Percentiles rank a stretch among this genome's conserved stretches.
Evolutionary conservation across 1,284 basidiomycete genomes (phyloP).

Genomic region (Puccinia brachypodii): DNA sequence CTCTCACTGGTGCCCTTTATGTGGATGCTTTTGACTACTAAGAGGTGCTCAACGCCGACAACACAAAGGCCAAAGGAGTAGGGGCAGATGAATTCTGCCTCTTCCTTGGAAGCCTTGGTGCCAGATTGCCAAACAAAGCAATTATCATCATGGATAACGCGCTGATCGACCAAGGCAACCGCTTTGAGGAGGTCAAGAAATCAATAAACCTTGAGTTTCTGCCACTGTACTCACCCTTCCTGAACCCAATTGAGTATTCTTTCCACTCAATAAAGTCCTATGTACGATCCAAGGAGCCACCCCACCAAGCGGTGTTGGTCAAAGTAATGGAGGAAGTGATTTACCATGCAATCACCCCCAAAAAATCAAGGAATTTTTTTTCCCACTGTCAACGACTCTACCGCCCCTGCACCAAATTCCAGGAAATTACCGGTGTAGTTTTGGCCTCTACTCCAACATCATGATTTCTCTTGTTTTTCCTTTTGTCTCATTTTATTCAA

Average conservation of each 20-base stretch:
- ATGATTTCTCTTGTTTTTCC: too few species aligned
- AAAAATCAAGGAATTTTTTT: too few species aligned
- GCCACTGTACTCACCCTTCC: conserved; percentile 4
- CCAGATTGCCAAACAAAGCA: neutral
- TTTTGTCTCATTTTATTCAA: too few species aligned
- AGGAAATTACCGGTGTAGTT: too few species aligned
- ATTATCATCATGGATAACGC: conserved; percentile 25
- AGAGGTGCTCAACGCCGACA: neutral
- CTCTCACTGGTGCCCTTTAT: neutral
- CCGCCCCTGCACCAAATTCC: too few species aligned
- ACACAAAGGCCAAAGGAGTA: neutral
- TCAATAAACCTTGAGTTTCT: conserved; percentile 1
- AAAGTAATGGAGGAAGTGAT: too few species aligned
- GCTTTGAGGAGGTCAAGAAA: neutral
- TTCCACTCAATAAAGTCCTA: conserved; percentile 21
- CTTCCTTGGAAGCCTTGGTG: neutral
- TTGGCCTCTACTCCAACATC: too few species aligned
- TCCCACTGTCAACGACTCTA: too few species aligned
- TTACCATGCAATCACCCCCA: too few species aligned
- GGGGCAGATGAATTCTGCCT: neutral
- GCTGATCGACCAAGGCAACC: conserved; percentile 1
- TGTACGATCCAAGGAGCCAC: too few species aligned
- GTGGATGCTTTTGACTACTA: neutral
- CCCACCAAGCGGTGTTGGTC: too few species aligned
- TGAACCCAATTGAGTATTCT: neutral